phyloP scores from a whole-genome alignment of 768 basidiomycete species.

The Psilocybe tampanensis region DNA sequence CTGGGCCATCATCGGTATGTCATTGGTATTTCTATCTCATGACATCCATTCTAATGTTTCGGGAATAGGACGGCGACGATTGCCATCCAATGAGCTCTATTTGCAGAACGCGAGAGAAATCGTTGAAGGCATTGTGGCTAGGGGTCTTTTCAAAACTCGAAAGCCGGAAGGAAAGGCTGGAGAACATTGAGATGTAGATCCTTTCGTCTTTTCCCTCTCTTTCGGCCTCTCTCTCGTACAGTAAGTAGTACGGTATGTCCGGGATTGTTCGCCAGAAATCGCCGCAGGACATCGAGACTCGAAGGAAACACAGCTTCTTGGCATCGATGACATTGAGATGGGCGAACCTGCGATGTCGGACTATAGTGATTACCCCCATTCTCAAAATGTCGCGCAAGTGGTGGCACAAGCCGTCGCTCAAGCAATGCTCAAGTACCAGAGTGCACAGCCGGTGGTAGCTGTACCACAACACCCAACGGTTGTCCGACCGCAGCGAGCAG shows the following conservation, averaged over 20 bases:
- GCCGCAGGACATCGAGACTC: not conserved
- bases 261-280: too few relatives aligned
- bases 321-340: conserved; percentile 84
- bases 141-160: conserved; percentile 75
- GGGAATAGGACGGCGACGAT: conserved; percentile 21
- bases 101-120: conserved; percentile 52
- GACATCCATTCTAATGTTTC: conserved; percentile 27
- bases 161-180: conserved; percentile 69
- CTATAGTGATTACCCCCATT: conserved; percentile 50
- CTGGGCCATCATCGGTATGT: conserved; percentile 84
- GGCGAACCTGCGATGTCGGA: conserved; percentile 86
- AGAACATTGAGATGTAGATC: conserved; percentile 26
- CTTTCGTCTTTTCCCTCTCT: too few relatives aligned
- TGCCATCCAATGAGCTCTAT: conserved; percentile 26
- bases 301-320: conserved; percentile 45
- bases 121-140: conserved; percentile 52
- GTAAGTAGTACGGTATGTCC: too few relatives aligned
- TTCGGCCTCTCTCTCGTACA: too few relatives aligned
- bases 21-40: not conserved
- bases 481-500: not conserved
- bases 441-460: not conserved
- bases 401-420: not conserved
- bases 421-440: not conserved
- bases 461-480: not conserved
- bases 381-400: not conserved